Evolutionary conservation across 1,284 basidiomycete genomes (phyloP).

Genomic region (Fomitopsis betulina): DNA sequence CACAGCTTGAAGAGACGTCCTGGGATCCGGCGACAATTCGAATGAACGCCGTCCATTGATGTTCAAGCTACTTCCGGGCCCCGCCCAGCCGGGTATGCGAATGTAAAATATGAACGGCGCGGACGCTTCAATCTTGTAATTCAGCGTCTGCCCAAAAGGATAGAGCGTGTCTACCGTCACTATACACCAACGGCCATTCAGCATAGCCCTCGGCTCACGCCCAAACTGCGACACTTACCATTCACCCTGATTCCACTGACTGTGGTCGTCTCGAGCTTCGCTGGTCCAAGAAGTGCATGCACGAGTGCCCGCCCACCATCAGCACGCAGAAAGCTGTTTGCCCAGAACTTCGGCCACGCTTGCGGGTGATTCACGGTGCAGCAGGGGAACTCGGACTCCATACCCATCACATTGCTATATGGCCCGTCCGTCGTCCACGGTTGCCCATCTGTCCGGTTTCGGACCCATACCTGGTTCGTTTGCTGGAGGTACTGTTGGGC

Average conservation of each 20-base stretch:
- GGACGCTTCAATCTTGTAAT: constrained; percentile 43
- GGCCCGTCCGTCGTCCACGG: constrained; percentile 14
- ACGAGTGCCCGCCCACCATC: constrained; percentile 44
- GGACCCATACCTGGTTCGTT: constrained; percentile 53
- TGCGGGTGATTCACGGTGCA: constrained; percentile 55
- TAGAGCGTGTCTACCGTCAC: constrained; percentile 48
- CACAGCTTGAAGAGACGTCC: constrained; percentile 44
- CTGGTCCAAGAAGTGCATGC: constrained; percentile 55
- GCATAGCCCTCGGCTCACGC: neutral
- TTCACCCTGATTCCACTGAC: constrained; percentile 32
- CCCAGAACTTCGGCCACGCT: constrained; percentile 58
- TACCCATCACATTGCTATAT: constrained; percentile 52
- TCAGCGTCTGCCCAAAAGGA: constrained; percentile 50
- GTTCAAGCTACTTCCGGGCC: constrained; percentile 32
- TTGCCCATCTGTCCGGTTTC: constrained; percentile 49
- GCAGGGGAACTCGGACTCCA: constrained; percentile 33
- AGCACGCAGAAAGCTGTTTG: constrained; percentile 50
- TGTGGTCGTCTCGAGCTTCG: constrained; percentile 39
- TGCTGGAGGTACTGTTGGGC: constrained; percentile 56
- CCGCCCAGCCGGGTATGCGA: constrained; percentile 54
- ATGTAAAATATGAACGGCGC: constrained; percentile 50
- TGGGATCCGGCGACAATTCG: constrained; percentile 34
- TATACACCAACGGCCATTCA: constrained; percentile 31
- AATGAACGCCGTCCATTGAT: constrained; percentile 47
- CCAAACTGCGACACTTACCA: neutral